phyloP scores from a whole-genome alignment of 225 moss, liverwort and hornwort genomes.

The Neckera pumila region DNA sequence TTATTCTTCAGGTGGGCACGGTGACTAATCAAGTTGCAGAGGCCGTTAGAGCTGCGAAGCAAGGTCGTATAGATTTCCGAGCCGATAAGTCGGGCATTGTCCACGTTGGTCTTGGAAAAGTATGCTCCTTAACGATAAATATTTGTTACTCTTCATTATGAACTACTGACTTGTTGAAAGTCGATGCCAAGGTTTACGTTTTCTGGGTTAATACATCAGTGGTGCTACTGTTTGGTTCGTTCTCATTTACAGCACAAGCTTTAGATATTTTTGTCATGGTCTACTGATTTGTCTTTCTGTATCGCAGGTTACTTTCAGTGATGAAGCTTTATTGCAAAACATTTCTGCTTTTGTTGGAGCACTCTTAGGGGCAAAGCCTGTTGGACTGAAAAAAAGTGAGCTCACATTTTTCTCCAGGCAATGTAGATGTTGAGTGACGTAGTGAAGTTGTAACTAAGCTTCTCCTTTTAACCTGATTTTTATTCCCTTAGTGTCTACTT shows the following conservation, averaged over 20 bases:
- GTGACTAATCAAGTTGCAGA: conserved; percentile 86
- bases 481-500: background rate
- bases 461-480: background rate
- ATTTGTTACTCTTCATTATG: background rate
- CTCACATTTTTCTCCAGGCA: background rate
- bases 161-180: background rate
- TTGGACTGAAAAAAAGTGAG: conserved; percentile 90
- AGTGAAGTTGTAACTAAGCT: background rate
- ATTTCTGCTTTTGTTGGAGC: conserved; percentile 89
- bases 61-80: conserved; percentile 92
- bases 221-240: background rate
- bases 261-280: background rate
- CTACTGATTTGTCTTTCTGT: background rate
- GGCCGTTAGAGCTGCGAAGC: conserved; percentile 89
- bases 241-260: background rate
- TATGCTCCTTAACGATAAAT: background rate
- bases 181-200: background rate
- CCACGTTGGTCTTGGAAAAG: conserved; percentile 94
- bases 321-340: conserved; percentile 81
- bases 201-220: background rate
- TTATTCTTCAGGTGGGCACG: conserved; percentile 62
- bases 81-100: conserved; percentile 91
- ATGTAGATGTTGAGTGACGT: background rate
- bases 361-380: conserved; percentile 86
- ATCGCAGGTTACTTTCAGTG: conserved; percentile 79